Conservation (phyloP, 495 filamentous ascomycete genomes). For the Penicillium roqueforti region DNA sequence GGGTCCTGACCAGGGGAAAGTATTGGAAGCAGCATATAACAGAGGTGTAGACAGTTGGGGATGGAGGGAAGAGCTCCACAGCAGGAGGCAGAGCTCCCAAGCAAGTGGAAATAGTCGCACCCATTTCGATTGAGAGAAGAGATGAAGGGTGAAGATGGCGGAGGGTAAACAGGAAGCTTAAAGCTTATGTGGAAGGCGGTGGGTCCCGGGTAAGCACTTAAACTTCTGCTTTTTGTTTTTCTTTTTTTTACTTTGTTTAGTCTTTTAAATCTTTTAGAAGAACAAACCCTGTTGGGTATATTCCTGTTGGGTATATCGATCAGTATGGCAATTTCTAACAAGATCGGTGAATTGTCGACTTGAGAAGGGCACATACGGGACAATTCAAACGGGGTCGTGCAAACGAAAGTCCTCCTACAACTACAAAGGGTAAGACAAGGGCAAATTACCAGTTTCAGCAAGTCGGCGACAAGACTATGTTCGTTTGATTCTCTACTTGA, state of each 20-base stretch:
- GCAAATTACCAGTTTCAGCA: background rate
- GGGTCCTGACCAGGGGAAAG: slow-evolving; percentile 39
- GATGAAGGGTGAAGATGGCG: background rate
- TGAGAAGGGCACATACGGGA: too few relatives aligned
- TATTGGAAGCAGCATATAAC: slow-evolving; percentile 49
- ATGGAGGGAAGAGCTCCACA: slow-evolving; percentile 47
- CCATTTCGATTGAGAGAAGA: slow-evolving; percentile 21
- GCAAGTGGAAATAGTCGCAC: slow-evolving; percentile 19
- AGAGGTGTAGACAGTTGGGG: slow-evolving; percentile 46
- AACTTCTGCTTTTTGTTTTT: background rate
- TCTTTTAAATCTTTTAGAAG: background rate
- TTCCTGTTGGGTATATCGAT: too few relatives aligned
- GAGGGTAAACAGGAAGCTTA: background rate
- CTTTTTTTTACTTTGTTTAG: background rate
- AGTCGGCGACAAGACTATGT: background rate
- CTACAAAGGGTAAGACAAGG: background rate
- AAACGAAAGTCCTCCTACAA: background rate
- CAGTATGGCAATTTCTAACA: background rate
- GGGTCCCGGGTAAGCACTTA: slow-evolving; percentile 1
- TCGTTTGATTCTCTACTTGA: background rate
- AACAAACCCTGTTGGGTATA: background rate
- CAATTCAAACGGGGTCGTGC: too few relatives aligned
- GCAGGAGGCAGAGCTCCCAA: slow-evolving; percentile 20
- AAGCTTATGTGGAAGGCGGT: slow-evolving; percentile 11
- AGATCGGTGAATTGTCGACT: background rate